These are phyloP conservation scores for Silene conica DNA, from an alignment of 148 eudicot genomes.

Conservation along the genomic window DNA sequence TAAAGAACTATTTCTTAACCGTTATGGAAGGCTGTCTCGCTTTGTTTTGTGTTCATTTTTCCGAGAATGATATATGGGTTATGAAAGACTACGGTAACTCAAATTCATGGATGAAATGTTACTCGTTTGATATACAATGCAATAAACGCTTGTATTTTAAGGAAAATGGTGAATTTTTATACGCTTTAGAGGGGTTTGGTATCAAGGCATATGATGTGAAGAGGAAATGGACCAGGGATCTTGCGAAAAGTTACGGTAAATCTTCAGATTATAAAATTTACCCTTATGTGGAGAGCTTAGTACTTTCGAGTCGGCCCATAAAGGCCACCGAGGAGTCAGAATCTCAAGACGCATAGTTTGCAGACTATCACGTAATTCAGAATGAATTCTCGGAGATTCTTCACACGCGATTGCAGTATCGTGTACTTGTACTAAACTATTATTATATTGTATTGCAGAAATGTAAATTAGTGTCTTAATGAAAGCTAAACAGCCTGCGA, in stretches of 20 bases:
- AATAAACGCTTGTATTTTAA: conserved; percentile 13
- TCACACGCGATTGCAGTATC: too few relatives aligned
- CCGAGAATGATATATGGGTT: conserved; percentile 19
- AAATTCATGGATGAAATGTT: conserved; percentile 21
- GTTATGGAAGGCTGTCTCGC: conserved; percentile 20
- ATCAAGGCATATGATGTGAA: conserved; percentile 21
- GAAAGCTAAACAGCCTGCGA: too few relatives aligned
- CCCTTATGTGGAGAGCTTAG: conserved; percentile 21
- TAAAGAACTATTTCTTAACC: background rate
- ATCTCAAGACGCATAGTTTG: too few relatives aligned
- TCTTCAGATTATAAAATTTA: conserved; percentile 10
- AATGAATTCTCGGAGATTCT: too few relatives aligned
- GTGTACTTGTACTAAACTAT: too few relatives aligned
- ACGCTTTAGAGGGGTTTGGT: conserved; percentile 8
- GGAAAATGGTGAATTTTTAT: conserved; percentile 19
- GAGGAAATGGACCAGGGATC: background rate
- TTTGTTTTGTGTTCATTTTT: background rate
- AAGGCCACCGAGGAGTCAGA: too few relatives aligned
- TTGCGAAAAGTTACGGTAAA: conserved; percentile 18
- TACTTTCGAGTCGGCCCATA: background rate
- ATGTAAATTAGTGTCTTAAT: too few relatives aligned
- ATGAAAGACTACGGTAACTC: conserved; percentile 26
- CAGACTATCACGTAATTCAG: background rate
- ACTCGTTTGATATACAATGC: background rate
- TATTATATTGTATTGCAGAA: too few relatives aligned